A percentile compares a stretch with the other conserved stretches of the same genome.
Evolutionary conservation across 2,329 filamentous ascomycete species (phyloP).

Genomic region (Alternaria ethzedia): DNA sequence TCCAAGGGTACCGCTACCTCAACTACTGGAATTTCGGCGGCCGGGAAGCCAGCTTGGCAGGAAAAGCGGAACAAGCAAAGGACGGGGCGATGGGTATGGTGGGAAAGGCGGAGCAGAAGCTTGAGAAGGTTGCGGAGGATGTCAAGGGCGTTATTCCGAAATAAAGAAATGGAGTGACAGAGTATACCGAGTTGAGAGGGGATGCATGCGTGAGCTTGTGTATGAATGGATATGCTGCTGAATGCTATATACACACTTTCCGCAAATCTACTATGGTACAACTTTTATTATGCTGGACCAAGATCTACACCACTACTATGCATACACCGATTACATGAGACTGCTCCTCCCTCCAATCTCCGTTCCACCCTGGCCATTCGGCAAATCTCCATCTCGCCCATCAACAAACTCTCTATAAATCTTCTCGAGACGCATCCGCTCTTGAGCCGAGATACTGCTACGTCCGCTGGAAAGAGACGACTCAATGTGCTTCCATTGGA

Average conservation of each 20-base stretch:
- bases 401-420: conserved; percentile 96
- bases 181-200: not conserved
- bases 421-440: conserved; percentile 73
- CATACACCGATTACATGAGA: conserved; percentile 71
- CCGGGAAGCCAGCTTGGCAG: conserved; percentile 49
- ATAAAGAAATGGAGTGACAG: not conserved
- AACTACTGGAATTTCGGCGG: conserved; percentile 64
- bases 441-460: conserved; percentile 80
- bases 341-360: conserved; percentile 93
- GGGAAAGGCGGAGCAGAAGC: conserved; percentile 7
- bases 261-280: not conserved
- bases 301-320: not conserved
- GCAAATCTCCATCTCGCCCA: conserved; percentile 93
- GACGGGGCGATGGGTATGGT: conserved; percentile 8
- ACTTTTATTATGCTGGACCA: not conserved
- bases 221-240: not conserved
- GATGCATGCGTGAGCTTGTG: not conserved
- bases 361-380: conserved; percentile 85
- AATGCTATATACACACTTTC: not conserved
- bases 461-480: conserved; percentile 78
- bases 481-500: conserved; percentile 82
- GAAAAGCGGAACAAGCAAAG: conserved; percentile 35
- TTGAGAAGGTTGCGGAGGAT: conserved; percentile 13
- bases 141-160: conserved; percentile 17
- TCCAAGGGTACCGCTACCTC: conserved; percentile 67